Percentiles rank a stretch among this genome's conserved stretches.
phyloP scores from a whole-genome alignment of 2,329 filamentous ascomycete genomes.

The Aspergillus caelatus region DNA sequence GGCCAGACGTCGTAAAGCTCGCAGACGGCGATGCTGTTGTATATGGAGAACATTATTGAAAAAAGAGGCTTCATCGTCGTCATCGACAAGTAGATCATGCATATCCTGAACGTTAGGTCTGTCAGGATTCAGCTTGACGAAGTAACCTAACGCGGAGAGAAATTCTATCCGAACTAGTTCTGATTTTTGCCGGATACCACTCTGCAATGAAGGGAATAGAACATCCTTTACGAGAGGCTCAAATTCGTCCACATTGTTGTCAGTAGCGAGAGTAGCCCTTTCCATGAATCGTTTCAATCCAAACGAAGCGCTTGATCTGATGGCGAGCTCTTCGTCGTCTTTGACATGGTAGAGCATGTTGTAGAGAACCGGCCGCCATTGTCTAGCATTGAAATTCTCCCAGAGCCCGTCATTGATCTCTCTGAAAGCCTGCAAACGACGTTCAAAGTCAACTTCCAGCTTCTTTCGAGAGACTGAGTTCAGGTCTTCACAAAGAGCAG shows the following conservation, averaged over 20 bases:
- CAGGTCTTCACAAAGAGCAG: constrained; percentile 72
- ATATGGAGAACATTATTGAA: constrained; percentile 93
- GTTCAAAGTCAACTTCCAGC: constrained; percentile 85
- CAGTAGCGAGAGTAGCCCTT: constrained; percentile 53
- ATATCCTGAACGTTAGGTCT: constrained; percentile 77
- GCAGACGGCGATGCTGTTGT: constrained; percentile 80
- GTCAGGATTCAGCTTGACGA: constrained; percentile 70
- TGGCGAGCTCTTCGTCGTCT: constrained; percentile 84
- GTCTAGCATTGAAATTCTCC: constrained; percentile 62
- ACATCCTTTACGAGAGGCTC: constrained; percentile 65
- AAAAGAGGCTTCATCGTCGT: constrained; percentile 82
- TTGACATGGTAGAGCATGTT: constrained; percentile 88
- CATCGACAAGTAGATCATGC: constrained; percentile 66
- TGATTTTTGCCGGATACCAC: constrained; percentile 74
- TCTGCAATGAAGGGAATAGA: constrained; percentile 74
- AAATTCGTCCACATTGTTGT: constrained; percentile 46
- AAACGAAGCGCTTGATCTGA: constrained; percentile 81
- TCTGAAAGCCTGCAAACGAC: constrained; percentile 75
- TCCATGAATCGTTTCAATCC: constrained; percentile 78
- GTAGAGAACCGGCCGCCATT: constrained; percentile 86
- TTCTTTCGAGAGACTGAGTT: constrained; percentile 75
- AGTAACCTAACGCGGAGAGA: constrained; percentile 74
- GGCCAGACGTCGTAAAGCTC: constrained; percentile 78
- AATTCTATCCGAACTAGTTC: constrained; percentile 85
- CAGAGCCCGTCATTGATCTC: constrained; percentile 68